Conservation (phyloP, 805 yeast genomes). For the Saccharomyces mikatae region DNA sequence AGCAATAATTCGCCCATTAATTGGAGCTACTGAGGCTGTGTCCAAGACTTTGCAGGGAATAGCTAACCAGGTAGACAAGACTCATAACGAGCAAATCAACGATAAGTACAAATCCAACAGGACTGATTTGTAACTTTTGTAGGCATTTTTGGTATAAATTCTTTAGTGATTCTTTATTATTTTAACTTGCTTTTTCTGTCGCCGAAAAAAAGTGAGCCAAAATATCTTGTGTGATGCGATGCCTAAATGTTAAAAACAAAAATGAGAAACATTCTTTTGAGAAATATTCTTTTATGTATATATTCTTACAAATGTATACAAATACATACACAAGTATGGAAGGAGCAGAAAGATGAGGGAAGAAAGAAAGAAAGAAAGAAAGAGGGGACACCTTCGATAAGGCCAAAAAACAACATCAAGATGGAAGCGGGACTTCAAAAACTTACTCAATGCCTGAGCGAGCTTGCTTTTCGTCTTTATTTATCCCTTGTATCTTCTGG, state of each 20-base stretch:
- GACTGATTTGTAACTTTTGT: not conserved
- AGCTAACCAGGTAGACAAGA: slow-evolving; percentile 69
- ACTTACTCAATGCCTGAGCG: not conserved
- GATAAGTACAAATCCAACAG: slow-evolving; percentile 52
- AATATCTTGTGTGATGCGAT: not conserved
- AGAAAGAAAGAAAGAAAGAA: not conserved
- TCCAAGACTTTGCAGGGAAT: slow-evolving; percentile 78
- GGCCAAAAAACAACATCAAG: not conserved
- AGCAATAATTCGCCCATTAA: slow-evolving; percentile 71
- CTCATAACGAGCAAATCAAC: slow-evolving; percentile 45
- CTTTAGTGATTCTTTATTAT: not conserved
- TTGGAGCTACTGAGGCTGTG: slow-evolving; percentile 88
- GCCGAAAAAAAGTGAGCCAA: slow-evolving; percentile 85
- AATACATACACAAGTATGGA: not conserved
- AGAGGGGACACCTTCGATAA: not conserved
- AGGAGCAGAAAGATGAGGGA: not conserved
- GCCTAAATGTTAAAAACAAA: not conserved
- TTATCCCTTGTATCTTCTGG: slow-evolving; percentile 21
- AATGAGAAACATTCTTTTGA: not conserved
- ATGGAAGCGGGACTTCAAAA: not conserved
- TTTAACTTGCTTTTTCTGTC: slow-evolving; percentile 19
- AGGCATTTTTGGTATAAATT: not conserved
- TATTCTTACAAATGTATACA: not conserved
- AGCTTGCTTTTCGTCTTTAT: not conserved
- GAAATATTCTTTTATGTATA: not conserved